Evolutionary conservation across 2,329 filamentous ascomycete species (phyloP), one percentile per base, ranked within the genome.

Genomic region (Claviceps cyperi): DNA sequence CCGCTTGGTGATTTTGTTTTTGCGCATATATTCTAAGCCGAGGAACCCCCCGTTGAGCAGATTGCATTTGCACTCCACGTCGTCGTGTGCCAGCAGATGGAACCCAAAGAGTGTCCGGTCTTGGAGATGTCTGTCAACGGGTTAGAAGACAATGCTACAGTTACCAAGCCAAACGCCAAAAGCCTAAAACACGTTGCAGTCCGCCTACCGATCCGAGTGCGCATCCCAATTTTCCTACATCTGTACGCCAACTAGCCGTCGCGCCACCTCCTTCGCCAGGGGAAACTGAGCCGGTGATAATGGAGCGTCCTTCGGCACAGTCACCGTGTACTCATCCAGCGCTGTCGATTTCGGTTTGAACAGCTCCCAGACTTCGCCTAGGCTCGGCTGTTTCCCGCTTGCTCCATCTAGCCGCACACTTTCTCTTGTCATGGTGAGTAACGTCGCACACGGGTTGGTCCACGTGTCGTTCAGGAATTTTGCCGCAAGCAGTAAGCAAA

Each of bases 391-490:
- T 2, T 8, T 41, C 21, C 35, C n/a, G 5, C n/a, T 36, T 15
- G 8, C 28, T 19, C 15, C 21, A 39, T 22, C 36, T n/a, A 24
- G 22, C n/a, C 22, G 13, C 14, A 22, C 55, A 48, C 28, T 41
- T 43, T 49, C n/a, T 13, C 52, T 43, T 2, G 50, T 53, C n/a
- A 58, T 40, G 3, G 53, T 52, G 6, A 63, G 37, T 36, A 62
- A 38, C 0, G 59, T 56, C 11, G 60, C 60, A 21, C 53, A 52
- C 7, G 59, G 59, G 24, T 61, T 63, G 36, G 58, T 52, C 24
- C 58, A 53, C 17, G 49, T 13, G 9, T 61, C 56, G n/a, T 55
- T 53, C 36, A 63, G 52, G 8, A 61, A 19, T 14, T 36, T 43
- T 11, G 50, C 36, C 1, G 47, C 39, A 5, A 57, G 17, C 8